phyloP scores from a whole-genome alignment of 139 green algal species.

The Gonium pectorale region DNA sequence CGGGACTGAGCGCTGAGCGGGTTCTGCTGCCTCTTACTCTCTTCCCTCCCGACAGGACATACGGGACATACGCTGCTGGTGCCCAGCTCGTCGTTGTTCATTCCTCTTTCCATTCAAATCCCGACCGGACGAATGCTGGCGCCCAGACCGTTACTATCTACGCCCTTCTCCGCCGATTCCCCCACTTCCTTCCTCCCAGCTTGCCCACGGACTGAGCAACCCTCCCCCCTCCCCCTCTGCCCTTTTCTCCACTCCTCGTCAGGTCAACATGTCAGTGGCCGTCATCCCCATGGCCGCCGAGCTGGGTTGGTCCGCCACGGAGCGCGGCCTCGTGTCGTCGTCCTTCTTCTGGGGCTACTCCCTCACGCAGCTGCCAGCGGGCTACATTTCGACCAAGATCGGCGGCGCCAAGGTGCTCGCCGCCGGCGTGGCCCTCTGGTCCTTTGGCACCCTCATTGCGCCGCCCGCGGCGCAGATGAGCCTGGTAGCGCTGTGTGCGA shows the following conservation, averaged over 20 bases:
- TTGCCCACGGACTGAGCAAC: neutral
- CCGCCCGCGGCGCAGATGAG: constrained; percentile 82
- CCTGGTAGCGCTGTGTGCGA: constrained; percentile 85
- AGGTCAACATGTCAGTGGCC: constrained; percentile 99
- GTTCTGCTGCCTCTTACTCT: no score
- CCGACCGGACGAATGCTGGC: no score
- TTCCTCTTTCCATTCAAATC: no score
- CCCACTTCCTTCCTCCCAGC: neutral
- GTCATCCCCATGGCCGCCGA: constrained; percentile 98
- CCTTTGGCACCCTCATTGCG: constrained; percentile 89
- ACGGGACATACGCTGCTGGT: no score
- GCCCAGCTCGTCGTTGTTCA: no score
- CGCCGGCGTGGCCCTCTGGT: constrained; percentile 92
- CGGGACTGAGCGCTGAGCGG: no score
- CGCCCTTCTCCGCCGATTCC: neutral
- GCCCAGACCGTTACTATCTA: neutral
- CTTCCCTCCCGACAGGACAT: no score
- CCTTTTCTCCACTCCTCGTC: neutral
- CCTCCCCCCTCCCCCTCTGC: neutral
- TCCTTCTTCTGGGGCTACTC: constrained; percentile 99
- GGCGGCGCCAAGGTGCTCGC: constrained; percentile 89
- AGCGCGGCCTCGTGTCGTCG: constrained; percentile 92
- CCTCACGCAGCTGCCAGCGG: constrained; percentile 88
- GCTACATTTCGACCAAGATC: constrained; percentile 91
- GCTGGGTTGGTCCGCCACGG: constrained; percentile 90